Evolutionary conservation across 345 rosid genomes (phyloP).

Genomic region (Syzygium aromaticum): DNA sequence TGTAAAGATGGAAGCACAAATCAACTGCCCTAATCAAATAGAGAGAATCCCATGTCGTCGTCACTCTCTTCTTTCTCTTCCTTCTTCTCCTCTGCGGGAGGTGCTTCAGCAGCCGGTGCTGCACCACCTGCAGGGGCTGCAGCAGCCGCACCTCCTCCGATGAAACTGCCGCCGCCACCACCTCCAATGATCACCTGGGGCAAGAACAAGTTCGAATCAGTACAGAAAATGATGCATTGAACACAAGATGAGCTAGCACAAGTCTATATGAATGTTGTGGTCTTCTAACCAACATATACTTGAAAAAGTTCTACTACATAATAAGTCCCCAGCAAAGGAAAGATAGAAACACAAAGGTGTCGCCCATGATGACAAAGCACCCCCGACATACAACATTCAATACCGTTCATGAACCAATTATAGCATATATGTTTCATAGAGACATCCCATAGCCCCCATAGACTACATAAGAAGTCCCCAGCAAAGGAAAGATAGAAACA

Average conservation of each 20-base stretch:
- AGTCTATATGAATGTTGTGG: neutral
- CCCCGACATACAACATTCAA: neutral
- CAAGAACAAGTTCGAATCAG: neutral
- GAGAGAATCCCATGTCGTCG: conserved; percentile 62
- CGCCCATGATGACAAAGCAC: neutral
- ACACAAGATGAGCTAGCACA: neutral
- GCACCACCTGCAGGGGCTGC: conserved; percentile 34
- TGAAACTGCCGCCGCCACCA: conserved; percentile 37
- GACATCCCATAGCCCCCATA: neutral
- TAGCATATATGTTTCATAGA: neutral
- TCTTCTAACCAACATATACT: neutral
- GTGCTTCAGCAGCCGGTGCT: conserved; percentile 33
- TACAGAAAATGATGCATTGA: neutral
- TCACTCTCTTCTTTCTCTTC: conserved; percentile 59
- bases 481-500: neutral
- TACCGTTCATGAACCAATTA: neutral
- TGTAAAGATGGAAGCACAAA: neutral
- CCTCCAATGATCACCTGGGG: conserved; percentile 45
- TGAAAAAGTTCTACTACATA: neutral
- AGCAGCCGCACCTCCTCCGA: conserved; percentile 36
- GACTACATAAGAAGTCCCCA: neutral
- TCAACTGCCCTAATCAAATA: conserved; percentile 35
- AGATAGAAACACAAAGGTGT: neutral
- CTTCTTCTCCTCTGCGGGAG: conserved; percentile 50
- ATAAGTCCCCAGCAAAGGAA: neutral